A percentile compares a stretch with the other conserved stretches of the same genome.
These are phyloP conservation scores for Hyparrhenia diplandra DNA, from an alignment of 176 grass and related monocot genomes.

Conservation along the genomic window DNA sequence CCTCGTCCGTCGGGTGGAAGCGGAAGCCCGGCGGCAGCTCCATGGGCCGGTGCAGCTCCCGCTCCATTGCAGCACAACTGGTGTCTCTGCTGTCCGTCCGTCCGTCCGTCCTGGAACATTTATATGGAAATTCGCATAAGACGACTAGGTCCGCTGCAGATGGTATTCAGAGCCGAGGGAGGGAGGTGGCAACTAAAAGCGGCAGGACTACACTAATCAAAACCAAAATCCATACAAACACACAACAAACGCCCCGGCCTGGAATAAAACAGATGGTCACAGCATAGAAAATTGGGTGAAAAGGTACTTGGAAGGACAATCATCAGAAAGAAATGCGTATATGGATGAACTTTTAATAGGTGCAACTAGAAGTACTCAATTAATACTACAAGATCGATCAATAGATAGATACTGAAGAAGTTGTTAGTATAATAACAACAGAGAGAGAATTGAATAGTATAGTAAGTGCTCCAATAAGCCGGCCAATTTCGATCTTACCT, in stretches of 20 bases:
- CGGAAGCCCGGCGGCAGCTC: conserved; percentile 70
- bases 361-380: not conserved
- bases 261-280: not conserved
- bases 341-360: not conserved
- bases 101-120: conserved; percentile 27
- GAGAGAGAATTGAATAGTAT: not conserved
- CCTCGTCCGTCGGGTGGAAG: conserved; percentile 77
- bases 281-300: not conserved
- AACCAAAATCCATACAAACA: not conserved
- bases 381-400: not conserved
- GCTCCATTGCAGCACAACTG: conserved; percentile 42
- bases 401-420: not conserved
- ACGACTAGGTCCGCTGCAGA: not conserved
- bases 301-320: not conserved
- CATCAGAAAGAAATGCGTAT: not conserved
- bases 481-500: conserved; percentile 24
- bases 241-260: not conserved
- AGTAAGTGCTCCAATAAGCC: not conserved
- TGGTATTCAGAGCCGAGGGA: not conserved
- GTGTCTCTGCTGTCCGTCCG: no score
- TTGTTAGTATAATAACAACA: not conserved
- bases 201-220: not conserved
- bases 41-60: conserved; percentile 39
- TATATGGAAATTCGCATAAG: not conserved
- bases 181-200: not conserved